These are phyloP conservation scores for Brettanomyces sp. DNA, from an alignment of 805 yeast species.

Conservation along the genomic window DNA sequence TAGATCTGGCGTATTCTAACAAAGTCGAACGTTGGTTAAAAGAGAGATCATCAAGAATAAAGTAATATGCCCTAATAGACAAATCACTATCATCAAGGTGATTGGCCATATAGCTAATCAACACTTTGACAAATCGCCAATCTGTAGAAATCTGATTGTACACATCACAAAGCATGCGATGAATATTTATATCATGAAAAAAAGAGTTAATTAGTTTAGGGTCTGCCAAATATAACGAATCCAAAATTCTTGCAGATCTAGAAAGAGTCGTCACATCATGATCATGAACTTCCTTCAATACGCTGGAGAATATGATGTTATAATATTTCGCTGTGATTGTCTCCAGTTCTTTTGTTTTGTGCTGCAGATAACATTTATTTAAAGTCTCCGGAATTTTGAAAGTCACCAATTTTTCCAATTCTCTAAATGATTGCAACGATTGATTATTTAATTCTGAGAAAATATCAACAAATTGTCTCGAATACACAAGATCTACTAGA, in stretches of 20 bases:
- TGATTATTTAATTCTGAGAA: neutral
- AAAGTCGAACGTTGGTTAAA: too few species aligned
- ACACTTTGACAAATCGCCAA: neutral
- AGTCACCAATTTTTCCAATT: neutral
- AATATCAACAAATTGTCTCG: neutral
- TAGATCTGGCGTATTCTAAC: too few species aligned
- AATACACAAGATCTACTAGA: neutral
- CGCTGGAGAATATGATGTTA: neutral
- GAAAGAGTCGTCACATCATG: neutral
- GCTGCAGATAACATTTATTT: constrained; percentile 6
- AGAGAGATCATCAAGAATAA: too few species aligned
- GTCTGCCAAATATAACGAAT: neutral
- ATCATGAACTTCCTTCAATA: neutral
- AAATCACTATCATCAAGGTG: too few species aligned
- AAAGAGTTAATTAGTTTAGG: neutral
- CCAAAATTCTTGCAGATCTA: neutral
- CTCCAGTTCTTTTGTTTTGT: neutral
- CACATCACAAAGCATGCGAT: neutral
- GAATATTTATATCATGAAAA: neutral
- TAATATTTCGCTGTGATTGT: neutral
- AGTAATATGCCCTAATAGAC: too few species aligned
- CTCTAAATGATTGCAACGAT: neutral
- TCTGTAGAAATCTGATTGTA: neutral
- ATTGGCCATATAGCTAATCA: neutral
- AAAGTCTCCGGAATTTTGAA: constrained; percentile 2